Base-by-base conservation (phyloP, 2,329 filamentous ascomycete species). In the Pseudogymnoascus sp. region DNA sequence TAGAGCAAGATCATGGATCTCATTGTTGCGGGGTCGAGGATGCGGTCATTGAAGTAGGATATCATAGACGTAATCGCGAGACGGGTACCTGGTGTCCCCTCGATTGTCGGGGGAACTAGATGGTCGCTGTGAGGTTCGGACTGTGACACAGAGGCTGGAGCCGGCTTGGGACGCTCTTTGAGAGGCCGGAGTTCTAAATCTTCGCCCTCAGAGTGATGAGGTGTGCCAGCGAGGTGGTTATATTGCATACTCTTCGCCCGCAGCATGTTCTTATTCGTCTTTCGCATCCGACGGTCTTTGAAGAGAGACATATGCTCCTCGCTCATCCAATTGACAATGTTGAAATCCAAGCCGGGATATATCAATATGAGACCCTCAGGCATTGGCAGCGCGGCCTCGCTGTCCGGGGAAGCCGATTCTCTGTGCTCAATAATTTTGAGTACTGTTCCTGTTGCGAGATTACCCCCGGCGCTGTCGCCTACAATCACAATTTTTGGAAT, bases 261-360 rank as follows among this genome's bases (percentile, higher is more conserved):
- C 9, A 97, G 79, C 62, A 97, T 89, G 27, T 85, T 83, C 63
- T 83, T 82, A 71, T 97, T 96, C 1, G 87, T 91, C 68, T 87
- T 87, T 25, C 91, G 84, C 72, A 87, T 86, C 63, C 86, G 84
- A 9, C 91, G 86, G 66, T 96, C 92, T 66, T 91, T 87, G 66
- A 99, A 96, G 64, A 99, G 78, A 0, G 91, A 86, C 91, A 97
- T 96, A 73, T 99, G 92, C 74, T 97, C 93, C 69, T 97, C 93
- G 0, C 91, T 92, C 92, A 99, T 97, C 94, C 94, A 99, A 74
- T 92, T 97, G 38, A 91, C 91, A 67, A 97, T 97, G 70, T 96
- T 97, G 89, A 97, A 92, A 70, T 97, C 94, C 63, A 99, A 78
- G 0, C 88, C 87, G 0, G 94, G 94, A 70, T 99, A 99, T 63